These are phyloP conservation scores for Emergomyces africanus DNA, from an alignment of 2,329 filamentous ascomycete species.

Conservation along the genomic window DNA sequence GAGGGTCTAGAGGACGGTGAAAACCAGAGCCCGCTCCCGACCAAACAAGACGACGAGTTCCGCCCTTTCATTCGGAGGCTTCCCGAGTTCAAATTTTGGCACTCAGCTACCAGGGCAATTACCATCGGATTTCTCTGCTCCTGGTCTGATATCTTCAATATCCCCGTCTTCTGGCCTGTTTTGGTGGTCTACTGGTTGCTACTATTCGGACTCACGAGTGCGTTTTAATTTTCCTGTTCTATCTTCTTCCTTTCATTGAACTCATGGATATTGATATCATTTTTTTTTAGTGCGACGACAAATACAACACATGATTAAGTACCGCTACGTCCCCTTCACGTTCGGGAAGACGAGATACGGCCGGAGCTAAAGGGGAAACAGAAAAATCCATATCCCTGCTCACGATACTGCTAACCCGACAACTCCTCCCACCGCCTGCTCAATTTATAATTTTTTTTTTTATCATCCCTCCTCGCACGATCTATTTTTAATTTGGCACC, in stretches of 20 bases:
- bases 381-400: neutral
- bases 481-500: neutral
- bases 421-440: neutral
- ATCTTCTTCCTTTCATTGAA: neutral
- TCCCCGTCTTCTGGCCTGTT: conserved; percentile 98
- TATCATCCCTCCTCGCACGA: neutral
- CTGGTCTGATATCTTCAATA: conserved; percentile 89
- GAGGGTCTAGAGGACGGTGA: conserved; percentile 94
- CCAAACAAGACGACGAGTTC: conserved; percentile 96
- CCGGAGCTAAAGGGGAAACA: conserved; percentile 10
- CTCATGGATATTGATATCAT: conserved; percentile 5
- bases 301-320: conserved; percentile 99
- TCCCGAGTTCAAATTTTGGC: conserved; percentile 99
- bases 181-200: conserved; percentile 98
- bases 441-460: too few relatives aligned
- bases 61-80: conserved; percentile 90
- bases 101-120: conserved; percentile 81
- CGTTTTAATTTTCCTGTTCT: conserved; percentile 31
- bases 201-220: conserved; percentile 88
- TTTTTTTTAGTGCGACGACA: conserved; percentile 91
- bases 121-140: conserved; percentile 72
- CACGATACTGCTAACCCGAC: neutral
- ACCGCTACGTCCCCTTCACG: conserved; percentile 91
- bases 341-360: conserved; percentile 76
- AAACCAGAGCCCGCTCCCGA: conserved; percentile 60